phyloP scores from a whole-genome alignment of 176 grass and related monocot genomes.

The Areca catechu region DNA sequence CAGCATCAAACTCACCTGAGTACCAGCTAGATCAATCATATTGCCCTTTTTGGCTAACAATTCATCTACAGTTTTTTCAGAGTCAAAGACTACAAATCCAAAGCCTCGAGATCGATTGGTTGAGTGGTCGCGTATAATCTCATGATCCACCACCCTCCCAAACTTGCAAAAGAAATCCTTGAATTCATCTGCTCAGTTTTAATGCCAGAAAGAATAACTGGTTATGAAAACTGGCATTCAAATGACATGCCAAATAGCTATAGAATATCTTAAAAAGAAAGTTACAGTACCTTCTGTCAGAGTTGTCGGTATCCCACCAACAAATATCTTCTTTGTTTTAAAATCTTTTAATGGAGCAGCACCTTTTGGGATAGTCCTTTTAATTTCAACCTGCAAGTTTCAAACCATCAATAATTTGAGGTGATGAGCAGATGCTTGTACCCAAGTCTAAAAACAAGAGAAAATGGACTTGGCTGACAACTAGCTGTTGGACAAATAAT shows the following conservation, averaged over 20 bases:
- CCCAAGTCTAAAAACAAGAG: too few relatives aligned
- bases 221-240: too few relatives aligned
- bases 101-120: conserved; percentile 72
- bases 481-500: too few relatives aligned
- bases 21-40: conserved; percentile 87
- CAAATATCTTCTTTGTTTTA: conserved; percentile 88
- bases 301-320: conserved; percentile 61
- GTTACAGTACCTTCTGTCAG: conserved; percentile 50
- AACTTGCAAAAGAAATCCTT: conserved; percentile 78
- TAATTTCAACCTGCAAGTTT: conserved; percentile 75
- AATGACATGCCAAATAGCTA: too few relatives aligned
- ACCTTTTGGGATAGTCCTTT: conserved; percentile 88
- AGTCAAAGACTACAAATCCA: conserved; percentile 88
- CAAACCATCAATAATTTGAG: not conserved
- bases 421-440: not conserved
- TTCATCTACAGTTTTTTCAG: conserved; percentile 84
- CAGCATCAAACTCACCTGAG: conserved; percentile 51
- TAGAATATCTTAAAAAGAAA: not conserved
- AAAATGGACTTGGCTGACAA: too few relatives aligned
- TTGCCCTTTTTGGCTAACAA: conserved; percentile 90
- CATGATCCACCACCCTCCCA: conserved; percentile 69
- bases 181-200: conserved; percentile 66
- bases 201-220: too few relatives aligned
- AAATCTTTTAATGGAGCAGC: conserved; percentile 83
- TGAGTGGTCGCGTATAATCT: conserved; percentile 78